Percentiles rank a stretch among this genome's conserved stretches.
Evolutionary conservation across 2,329 filamentous ascomycete species (phyloP).

Genomic region (Nemania sp.): DNA sequence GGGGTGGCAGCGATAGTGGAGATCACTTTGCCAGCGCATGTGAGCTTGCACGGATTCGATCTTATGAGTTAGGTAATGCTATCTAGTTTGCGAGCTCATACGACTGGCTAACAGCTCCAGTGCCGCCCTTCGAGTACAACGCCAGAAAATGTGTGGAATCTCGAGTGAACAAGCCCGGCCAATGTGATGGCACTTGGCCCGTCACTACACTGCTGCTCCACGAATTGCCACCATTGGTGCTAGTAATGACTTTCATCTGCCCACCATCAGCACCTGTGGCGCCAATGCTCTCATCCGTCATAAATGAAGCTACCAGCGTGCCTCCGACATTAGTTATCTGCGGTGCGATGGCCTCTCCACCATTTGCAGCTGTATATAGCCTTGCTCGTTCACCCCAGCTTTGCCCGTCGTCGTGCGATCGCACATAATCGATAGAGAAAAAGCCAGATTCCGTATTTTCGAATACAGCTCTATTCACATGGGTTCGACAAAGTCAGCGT

Average conservation of each 20-base stretch:
- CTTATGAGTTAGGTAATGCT: not conserved
- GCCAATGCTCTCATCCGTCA: conserved; percentile 47
- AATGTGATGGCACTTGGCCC: conserved; percentile 34
- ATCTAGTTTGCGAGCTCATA: conserved; percentile 23
- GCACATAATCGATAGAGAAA: conserved; percentile 45
- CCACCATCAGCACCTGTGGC: conserved; percentile 30
- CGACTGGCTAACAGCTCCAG: conserved; percentile 34
- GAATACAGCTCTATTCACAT: conserved; percentile 42
- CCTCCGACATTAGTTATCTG: conserved; percentile 48
- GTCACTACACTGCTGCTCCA: conserved; percentile 37
- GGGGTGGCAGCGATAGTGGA: too few relatives aligned
- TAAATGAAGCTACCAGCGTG: conserved; percentile 48
- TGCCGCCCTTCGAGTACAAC: conserved; percentile 34
- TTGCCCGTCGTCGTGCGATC: conserved; percentile 45
- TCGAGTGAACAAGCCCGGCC: conserved; percentile 39
- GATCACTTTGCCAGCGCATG: too few relatives aligned
- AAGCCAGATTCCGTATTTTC: conserved; percentile 42
- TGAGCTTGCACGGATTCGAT: too few relatives aligned
- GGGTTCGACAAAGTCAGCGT: not conserved
- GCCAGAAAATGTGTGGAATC: conserved; percentile 36
- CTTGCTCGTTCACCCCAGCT: conserved; percentile 44
- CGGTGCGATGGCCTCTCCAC: conserved; percentile 46
- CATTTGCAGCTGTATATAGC: conserved; percentile 43
- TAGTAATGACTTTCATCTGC: conserved; percentile 40
- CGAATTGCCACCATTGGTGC: conserved; percentile 31